Evolutionary conservation across 495 filamentous ascomycete genomes (phyloP), one percentile per base, ranked within the genome.

Genomic region (Aspergillus coremiiformis): DNA sequence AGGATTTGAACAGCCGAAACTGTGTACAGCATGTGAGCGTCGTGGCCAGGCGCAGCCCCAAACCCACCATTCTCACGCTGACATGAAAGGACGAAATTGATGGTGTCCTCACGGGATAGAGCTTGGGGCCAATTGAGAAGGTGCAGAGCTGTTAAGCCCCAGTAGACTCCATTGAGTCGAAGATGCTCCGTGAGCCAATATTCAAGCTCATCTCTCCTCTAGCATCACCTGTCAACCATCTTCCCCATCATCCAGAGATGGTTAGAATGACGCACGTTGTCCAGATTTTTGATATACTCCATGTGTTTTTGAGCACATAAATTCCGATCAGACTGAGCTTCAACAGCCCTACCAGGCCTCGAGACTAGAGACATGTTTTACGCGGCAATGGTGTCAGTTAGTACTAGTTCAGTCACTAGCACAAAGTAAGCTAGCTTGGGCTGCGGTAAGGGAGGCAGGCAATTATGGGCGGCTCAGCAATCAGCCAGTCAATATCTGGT

Each of bases 151-250:
- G 82, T 92, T 49, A 98, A 73, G 22, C 94, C 93, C 93, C 93
- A 98, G 69, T 98, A 98, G 30, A 97, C 78, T 27, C 93, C 93
- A 64, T 90, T 95, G 27, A 97, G 75, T 42, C 93, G 88, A 47
- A 98, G 81, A 62, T 98, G 93, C 68, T 96, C 90, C 5, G 94
- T 97, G 57, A 96, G 78, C 84, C 90, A 95, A 71, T 97, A 97
- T 65, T 96, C 90, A 52, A 95, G 82, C 64, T 95, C 89, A 71
- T 96, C 90, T 71, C 85, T 88, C 56, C 86, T 79, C 84, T 89
- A 72, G 65, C 58, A 61, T 59, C 50, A 65, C 55, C 53, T 56
- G 66, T 72, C 66, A 73, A 72, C 58, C 55, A 57, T 53, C 44
- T 59, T 55, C 53, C 53, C 49, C 44, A 42, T 44, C 44, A 58